Evolutionary conservation across 306 rosid species (phyloP).

Genomic region (Prunus kanzakura): DNA sequence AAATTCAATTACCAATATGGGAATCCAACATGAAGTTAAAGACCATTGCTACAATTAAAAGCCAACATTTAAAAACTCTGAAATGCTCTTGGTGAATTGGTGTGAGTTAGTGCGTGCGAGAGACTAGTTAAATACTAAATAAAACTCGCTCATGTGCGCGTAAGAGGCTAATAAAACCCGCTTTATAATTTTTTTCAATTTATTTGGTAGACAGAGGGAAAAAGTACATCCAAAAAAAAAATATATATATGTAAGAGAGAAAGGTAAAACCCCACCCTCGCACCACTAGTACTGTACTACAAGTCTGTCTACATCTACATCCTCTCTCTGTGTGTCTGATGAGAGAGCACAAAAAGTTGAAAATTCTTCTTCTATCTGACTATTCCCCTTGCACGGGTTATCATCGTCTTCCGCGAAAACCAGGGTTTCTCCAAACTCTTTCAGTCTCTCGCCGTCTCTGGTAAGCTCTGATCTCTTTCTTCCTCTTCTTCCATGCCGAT

Average conservation of each 20-base stretch:
- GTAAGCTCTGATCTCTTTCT: slow-evolving; percentile 27
- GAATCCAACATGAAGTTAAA: too few relatives aligned
- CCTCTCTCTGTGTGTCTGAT: background rate
- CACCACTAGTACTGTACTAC: background rate
- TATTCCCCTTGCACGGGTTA: slow-evolving; percentile 26
- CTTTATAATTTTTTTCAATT: background rate
- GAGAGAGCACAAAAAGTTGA: slow-evolving; percentile 4
- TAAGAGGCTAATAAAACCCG: too few relatives aligned
- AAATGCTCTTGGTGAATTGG: too few relatives aligned
- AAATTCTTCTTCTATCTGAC: slow-evolving; percentile 20
- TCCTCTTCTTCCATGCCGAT: slow-evolving; percentile 5
- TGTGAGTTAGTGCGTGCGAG: too few relatives aligned
- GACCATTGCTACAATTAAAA: too few relatives aligned
- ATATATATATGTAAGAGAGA: background rate
- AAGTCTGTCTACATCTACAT: background rate
- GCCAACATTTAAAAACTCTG: too few relatives aligned
- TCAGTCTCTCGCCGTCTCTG: slow-evolving; percentile 13
- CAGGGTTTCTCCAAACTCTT: slow-evolving; percentile 22
- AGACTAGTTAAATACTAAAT: too few relatives aligned
- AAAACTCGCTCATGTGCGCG: too few relatives aligned
- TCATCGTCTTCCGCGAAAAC: slow-evolving; percentile 3
- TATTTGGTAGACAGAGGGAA: background rate
- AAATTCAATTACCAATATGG: too few relatives aligned
- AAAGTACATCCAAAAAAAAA: background rate
- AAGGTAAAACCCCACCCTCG: slow-evolving; percentile 26